A percentile compares a stretch with the other conserved stretches of the same genome.
Conservation (phyloP, 345 rosid genomes). For the Orychophragmus violaceus region DNA sequence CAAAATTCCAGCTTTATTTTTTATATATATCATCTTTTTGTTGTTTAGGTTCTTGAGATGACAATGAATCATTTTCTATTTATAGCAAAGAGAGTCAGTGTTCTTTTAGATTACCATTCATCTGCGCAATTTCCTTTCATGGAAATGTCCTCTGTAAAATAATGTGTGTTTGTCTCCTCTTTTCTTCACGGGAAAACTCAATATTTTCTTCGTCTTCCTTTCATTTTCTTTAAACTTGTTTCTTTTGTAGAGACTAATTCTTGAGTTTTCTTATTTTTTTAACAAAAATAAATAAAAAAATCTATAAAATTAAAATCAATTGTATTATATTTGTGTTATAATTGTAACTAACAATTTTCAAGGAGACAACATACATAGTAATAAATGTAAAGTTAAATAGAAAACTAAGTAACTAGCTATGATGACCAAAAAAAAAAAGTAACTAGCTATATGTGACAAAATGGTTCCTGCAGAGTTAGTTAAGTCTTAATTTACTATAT, state of each 20-base stretch:
- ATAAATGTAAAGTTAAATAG: background rate
- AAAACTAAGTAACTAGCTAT: background rate
- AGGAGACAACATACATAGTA: background rate
- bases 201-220: conserved; percentile 4
- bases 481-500: background rate
- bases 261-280: background rate
- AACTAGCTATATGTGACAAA: background rate
- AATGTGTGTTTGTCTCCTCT: conserved; percentile 22
- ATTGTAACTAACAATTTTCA: background rate
- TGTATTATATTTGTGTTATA: background rate
- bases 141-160: conserved; percentile 2
- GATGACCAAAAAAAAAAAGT: too few species aligned
- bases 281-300: background rate
- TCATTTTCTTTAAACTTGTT: background rate
- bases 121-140: conserved; percentile 2
- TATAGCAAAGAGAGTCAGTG: conserved; percentile 11
- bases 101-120: conserved; percentile 17
- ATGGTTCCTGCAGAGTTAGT: background rate
- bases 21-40: background rate
- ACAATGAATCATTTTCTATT: conserved; percentile 21
- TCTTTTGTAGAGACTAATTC: background rate
- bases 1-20: conserved; percentile 12
- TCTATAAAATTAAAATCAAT: background rate
- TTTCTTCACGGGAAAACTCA: background rate
- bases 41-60: conserved; percentile 12